Base-by-base conservation (phyloP, 2,329 filamentous ascomycete genomes). In the Neonectria punicea region DNA sequence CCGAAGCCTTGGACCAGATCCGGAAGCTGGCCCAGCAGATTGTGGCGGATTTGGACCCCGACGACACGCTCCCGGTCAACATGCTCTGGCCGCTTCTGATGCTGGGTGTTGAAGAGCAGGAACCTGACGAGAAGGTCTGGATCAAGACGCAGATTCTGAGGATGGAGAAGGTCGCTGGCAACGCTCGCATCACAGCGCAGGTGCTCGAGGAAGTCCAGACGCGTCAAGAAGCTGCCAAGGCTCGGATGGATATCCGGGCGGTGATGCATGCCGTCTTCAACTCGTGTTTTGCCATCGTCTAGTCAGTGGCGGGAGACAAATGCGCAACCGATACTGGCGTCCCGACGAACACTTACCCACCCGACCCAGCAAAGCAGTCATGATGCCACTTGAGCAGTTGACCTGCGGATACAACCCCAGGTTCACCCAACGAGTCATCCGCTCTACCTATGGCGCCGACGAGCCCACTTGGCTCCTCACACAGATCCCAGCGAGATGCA, bases 21-120 rank as follows among this genome's bases (percentile, higher is more conserved):
- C 82, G 83, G 30, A 79, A 76, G 13, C 76, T 87, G 3, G 80
- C 82, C 20, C 79, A 80, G 39, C 77, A 84, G 39, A 83, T 87
- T 59, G 73, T 73, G 10, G 67, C 68, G 2, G 78, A 82, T n/a
- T 70, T 80, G 8, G 78, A 82, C 30, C 75, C 75, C 1, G 80
- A 82, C 13, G 81, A 84, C 36, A 78, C 83, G 9, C 75, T 87
- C 2, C 85, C 86, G 0, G 84, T 87, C 53, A 88, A 85, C 63
- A 83, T 87, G 78, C 78, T 88, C 5, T 88, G 85, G 87, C 86
- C 86, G 1, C 74, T 87, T 8, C 75, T 88, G 44, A 86, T 89
- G 82, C 79, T 85, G 66, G 86, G 86, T 0, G 83, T 81, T 9
- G 86, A 89, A 70, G 85, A 86, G 66, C 82, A 85, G n/a, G 81